Percentiles rank a stretch among this genome's conserved stretches.
Conservation (phyloP, 805 yeast genomes). For the Torulaspora delbrueckii region DNA sequence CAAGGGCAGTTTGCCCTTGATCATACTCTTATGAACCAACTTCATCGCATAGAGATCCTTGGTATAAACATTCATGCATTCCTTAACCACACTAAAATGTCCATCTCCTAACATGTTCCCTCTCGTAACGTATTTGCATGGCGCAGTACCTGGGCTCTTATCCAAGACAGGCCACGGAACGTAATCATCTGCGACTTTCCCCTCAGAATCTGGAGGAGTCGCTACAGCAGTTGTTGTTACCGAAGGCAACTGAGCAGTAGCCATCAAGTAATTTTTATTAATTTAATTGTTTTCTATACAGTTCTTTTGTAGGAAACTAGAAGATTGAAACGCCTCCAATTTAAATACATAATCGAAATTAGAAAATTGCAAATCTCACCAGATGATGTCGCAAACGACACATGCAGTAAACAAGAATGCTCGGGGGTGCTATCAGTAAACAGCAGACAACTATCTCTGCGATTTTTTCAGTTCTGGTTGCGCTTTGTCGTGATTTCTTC, state of each 20-base stretch:
- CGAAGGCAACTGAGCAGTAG: constrained; percentile 2
- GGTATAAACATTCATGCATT: constrained; percentile 42
- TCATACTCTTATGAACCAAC: constrained; percentile 28
- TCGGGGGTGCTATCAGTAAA: background rate
- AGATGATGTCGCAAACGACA: constrained; percentile 3
- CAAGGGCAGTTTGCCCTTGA: constrained; percentile 32
- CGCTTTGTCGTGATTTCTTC: background rate
- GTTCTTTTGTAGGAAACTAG: too few relatives aligned
- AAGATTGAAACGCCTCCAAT: background rate
- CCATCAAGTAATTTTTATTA: background rate
- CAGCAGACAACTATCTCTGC: background rate
- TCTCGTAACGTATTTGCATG: constrained; percentile 31
- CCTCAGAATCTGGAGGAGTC: background rate
- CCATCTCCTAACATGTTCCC: constrained; percentile 42
- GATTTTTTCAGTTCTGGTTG: background rate
- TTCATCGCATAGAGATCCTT: constrained; percentile 47
- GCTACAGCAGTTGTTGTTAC: background rate
- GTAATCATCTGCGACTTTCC: constrained; percentile 1
- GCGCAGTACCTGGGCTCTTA: constrained; percentile 10
- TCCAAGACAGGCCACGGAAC: constrained; percentile 17
- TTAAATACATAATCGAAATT: background rate
- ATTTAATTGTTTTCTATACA: background rate
- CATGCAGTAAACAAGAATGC: constrained; percentile 1
- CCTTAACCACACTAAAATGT: constrained; percentile 47
- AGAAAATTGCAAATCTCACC: background rate